phyloP scores from a whole-genome alignment of 805 yeast species.

The Wickerhamiella occidentalis region DNA sequence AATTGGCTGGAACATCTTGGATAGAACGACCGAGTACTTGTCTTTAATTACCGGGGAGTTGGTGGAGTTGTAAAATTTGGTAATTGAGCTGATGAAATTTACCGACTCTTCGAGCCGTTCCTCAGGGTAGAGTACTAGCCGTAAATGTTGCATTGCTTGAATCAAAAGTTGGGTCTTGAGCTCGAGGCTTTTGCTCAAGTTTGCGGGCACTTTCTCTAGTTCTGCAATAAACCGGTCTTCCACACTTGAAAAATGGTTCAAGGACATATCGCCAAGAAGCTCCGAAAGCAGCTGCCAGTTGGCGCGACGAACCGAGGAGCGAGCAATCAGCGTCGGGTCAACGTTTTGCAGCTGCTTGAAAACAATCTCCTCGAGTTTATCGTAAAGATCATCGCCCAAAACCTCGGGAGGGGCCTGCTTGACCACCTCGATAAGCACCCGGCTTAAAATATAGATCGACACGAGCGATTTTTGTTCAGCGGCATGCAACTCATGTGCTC shows the following conservation, averaged over 20 bases:
- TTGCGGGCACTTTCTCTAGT: conserved; percentile 61
- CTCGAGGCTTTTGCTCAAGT: conserved; percentile 38
- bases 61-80: conserved; percentile 64
- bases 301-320: conserved; percentile 68
- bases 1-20: conserved; percentile 62
- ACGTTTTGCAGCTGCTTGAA: conserved; percentile 80
- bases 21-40: conserved; percentile 78
- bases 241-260: conserved; percentile 68
- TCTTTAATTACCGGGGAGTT: conserved; percentile 51
- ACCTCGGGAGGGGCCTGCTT: conserved; percentile 68
- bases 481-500: conserved; percentile 30
- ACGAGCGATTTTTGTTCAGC: conserved; percentile 75
- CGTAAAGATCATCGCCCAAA: conserved; percentile 66
- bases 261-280: conserved; percentile 82
- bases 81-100: conserved; percentile 72
- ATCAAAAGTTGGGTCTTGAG: conserved; percentile 62
- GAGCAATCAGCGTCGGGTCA: conserved; percentile 58
- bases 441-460: conserved; percentile 75
- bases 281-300: conserved; percentile 91
- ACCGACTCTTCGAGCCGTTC: conserved; percentile 90
- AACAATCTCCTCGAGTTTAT: conserved; percentile 82
- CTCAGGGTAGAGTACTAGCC: conserved; percentile 69
- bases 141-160: conserved; percentile 82
- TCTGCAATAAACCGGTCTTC: conserved; percentile 91
- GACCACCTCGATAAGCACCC: conserved; percentile 86